Evolutionary conservation across 768 basidiomycete genomes (phyloP).

Genomic region (Podaxis sp.): DNA sequence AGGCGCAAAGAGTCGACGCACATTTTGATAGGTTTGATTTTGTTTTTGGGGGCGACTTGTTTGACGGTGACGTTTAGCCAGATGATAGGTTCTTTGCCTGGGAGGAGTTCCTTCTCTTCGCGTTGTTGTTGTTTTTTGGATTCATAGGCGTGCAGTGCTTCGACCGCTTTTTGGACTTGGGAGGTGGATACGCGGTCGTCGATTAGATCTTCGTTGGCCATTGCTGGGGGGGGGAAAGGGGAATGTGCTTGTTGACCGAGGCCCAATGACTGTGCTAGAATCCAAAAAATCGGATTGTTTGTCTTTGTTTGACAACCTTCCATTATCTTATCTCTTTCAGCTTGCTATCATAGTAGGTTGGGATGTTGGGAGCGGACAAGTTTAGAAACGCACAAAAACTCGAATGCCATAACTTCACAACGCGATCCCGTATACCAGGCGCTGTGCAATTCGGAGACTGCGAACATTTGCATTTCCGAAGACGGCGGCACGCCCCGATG

Average conservation of each 20-base stretch:
- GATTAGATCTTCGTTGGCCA: conserved; percentile 56
- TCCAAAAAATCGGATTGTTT: conserved; percentile 9
- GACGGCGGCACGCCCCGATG: not conserved
- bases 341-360: not conserved
- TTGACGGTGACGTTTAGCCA: conserved; percentile 92
- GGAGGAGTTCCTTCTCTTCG: conserved; percentile 73
- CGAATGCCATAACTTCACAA: not conserved
- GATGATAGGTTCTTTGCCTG: conserved; percentile 78
- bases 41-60: conserved; percentile 70
- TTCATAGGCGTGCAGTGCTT: conserved; percentile 75
- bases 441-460: too few relatives aligned
- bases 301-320: not conserved
- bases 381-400: not conserved
- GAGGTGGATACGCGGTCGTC: conserved; percentile 65
- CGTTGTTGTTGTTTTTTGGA: conserved; percentile 60
- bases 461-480: not conserved
- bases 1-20: conserved; percentile 28
- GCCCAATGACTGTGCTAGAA: not conserved
- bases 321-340: conserved; percentile 5
- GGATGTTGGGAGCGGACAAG: not conserved
- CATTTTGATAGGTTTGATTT: conserved; percentile 84
- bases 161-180: conserved; percentile 79
- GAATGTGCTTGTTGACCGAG: not conserved
- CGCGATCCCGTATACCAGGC: too few relatives aligned
- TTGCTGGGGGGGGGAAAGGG: conserved; percentile 21